Evolutionary conservation across 148 eudicot genomes (phyloP).

Genomic region (Linanthus parryae): DNA sequence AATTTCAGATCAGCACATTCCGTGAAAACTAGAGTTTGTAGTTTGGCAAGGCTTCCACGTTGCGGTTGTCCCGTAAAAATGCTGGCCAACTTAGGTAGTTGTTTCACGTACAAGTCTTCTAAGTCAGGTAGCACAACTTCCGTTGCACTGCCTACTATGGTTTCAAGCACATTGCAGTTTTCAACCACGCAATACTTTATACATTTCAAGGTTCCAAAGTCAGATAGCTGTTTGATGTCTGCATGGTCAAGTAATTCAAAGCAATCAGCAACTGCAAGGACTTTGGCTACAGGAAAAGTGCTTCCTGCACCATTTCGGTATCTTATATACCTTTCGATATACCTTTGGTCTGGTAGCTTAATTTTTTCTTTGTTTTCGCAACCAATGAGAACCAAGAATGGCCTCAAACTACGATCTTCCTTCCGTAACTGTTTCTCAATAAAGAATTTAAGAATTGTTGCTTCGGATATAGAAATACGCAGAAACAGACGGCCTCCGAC

Average conservation of each 20-base stretch:
- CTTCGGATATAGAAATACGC: slow-evolving; percentile 4
- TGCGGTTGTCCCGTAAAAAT: slow-evolving; percentile 2
- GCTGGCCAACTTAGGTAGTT: not conserved
- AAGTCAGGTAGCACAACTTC: not conserved
- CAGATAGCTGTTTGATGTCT: slow-evolving; percentile 7
- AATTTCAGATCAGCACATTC: not conserved
- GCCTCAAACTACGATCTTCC: no score
- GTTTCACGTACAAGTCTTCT: slow-evolving; percentile 1
- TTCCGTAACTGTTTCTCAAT: not conserved
- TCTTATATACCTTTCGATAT: slow-evolving; percentile 10
- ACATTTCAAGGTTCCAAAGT: not conserved
- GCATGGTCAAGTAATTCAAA: slow-evolving; percentile 10
- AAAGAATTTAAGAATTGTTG: slow-evolving; percentile 1
- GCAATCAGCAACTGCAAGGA: not conserved
- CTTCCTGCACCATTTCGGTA: slow-evolving; percentile 2
- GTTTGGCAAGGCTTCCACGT: not conserved
- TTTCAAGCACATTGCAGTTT: not conserved
- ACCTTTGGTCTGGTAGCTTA: not conserved
- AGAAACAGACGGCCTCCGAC: not conserved
- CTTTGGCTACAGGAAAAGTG: not conserved
- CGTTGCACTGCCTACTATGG: not conserved
- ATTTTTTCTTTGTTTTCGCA: not conserved
- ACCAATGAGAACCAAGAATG: slow-evolving; percentile 11
- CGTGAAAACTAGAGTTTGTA: slow-evolving; percentile 4
- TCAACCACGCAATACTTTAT: not conserved